Percentiles rank a stretch among this genome's conserved stretches.
phyloP scores from a whole-genome alignment of 108 stramenopile species.

The Fragilariopsis cylindrus region DNA sequence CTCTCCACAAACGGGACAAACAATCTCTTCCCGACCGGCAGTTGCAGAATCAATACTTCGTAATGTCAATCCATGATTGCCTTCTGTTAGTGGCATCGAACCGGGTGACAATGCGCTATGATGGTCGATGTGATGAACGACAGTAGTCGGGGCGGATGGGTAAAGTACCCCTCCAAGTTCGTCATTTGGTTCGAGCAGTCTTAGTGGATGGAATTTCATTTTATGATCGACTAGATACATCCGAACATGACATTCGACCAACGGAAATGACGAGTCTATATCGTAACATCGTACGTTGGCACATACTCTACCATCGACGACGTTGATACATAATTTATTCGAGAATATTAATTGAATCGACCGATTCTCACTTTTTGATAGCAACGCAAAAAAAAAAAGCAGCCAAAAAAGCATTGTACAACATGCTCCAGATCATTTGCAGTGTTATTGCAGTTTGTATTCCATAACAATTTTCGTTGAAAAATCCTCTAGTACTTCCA shows the following conservation, averaged over 20 bases:
- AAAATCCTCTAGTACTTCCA: constrained; percentile 60
- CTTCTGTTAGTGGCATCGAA: constrained; percentile 23
- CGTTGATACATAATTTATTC: constrained; percentile 62
- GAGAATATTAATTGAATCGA: constrained; percentile 70
- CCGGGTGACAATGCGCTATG: constrained; percentile 40
- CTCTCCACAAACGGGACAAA: constrained; percentile 72
- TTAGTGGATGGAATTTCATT: constrained; percentile 50
- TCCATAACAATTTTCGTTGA: constrained; percentile 58
- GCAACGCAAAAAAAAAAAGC: constrained; percentile 73
- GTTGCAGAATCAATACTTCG: constrained; percentile 49
- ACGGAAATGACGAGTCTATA: constrained; percentile 41
- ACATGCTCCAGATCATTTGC: constrained; percentile 75
- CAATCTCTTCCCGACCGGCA: constrained; percentile 51
- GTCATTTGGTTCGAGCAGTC: constrained; percentile 66
- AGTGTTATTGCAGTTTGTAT: constrained; percentile 67
- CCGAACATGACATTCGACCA: constrained; percentile 88
- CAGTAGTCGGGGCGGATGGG: constrained; percentile 48
- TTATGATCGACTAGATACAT: constrained; percentile 62
- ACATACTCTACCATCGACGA: constrained; percentile 20
- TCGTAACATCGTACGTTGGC: constrained; percentile 64
- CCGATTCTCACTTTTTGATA: constrained; percentile 61
- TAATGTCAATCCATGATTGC: constrained; percentile 40
- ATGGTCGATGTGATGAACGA: constrained; percentile 65
- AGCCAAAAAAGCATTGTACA: constrained; percentile 79
- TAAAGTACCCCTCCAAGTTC: constrained; percentile 59